Evolutionary conservation across 495 filamentous ascomycete species (phyloP), one percentile per base, ranked within the genome.

Genomic region (Penicillium simplicissimum): DNA sequence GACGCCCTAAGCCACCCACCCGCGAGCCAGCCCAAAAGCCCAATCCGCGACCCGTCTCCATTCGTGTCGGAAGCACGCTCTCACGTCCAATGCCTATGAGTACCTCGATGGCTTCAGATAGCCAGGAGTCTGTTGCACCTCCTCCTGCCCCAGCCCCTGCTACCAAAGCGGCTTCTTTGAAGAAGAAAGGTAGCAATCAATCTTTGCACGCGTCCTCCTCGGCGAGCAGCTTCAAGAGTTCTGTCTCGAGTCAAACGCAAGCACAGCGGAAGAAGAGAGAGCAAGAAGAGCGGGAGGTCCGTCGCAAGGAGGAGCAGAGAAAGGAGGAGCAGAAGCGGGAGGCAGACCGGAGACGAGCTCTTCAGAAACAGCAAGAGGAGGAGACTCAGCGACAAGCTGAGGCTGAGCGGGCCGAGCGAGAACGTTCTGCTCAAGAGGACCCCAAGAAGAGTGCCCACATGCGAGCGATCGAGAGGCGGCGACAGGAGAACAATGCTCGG

Each of bases 31-130:
- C 81, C 6, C 76, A 81, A 28, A 92, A 91, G 67, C 70, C 84
- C 1, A 90, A 88, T 68, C 90, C 90, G 13, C 88, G 87, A 17
- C 90, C 90, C 2, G 90, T 92, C 3, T 84, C 90, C 1, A 94
- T 97, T 62, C 85, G 88, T 34, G 87, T 96, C 31, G 88, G 90
- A 42, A 80, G 78, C 49, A 88, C 87, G 40, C 78, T 85, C 11
- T 88, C 87, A 23, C 89, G 91, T 40, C 86, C 86, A 33, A 87
- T 87, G 40, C 85, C 88, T 33, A 74, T 90, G 31, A 81, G 85
- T 6, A 88, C 85, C 17, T 75, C 83, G 4, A 71, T 88, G 8
- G 76, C 84, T 23, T 82, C 86, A n/a, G 83, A 72, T 28, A 74
- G 84, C 8, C 82, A 86, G 34, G 88, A 92, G 15, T 83, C 87